A percentile compares a stretch with the other conserved stretches of the same genome.
Evolutionary conservation across 1,139 yeast species (phyloP).

Genomic region (Pichia sp.): DNA sequence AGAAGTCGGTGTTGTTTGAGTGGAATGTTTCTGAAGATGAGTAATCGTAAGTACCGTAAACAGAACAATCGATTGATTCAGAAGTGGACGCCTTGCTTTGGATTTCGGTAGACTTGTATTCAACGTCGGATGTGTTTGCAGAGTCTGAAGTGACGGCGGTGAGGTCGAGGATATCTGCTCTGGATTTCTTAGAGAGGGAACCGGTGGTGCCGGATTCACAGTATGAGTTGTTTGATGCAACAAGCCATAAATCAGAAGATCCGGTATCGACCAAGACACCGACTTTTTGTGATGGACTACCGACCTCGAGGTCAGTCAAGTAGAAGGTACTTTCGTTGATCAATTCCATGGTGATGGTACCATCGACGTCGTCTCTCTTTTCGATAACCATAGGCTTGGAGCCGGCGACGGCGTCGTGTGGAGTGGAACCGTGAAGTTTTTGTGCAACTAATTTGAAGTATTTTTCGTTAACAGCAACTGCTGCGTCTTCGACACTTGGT

Average conservation of each 20-base stretch:
- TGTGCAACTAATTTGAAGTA: slow-evolving; percentile 22
- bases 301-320: slow-evolving; percentile 48
- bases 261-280: slow-evolving; percentile 65
- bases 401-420: slow-evolving; percentile 21
- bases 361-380: slow-evolving; percentile 35
- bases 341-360: slow-evolving; percentile 40
- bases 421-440: slow-evolving; percentile 31
- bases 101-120: neutral
- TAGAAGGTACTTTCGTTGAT: slow-evolving; percentile 49
- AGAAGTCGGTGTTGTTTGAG: slow-evolving; percentile 45
- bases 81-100: slow-evolving; percentile 4
- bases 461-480: neutral
- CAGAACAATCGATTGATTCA: slow-evolving; percentile 35
- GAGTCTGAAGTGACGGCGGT: no score
- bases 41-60: slow-evolving; percentile 52
- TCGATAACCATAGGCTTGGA: slow-evolving; percentile 28
- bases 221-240: slow-evolving; percentile 31
- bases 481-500: neutral
- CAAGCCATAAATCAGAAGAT: slow-evolving; percentile 67
- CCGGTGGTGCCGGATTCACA: slow-evolving; percentile 25
- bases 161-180: slow-evolving; percentile 13
- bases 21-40: slow-evolving; percentile 44
- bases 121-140: neutral
- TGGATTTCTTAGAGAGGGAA: slow-evolving; percentile 10
- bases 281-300: slow-evolving; percentile 53